These are phyloP conservation scores for Kodamaea fukazawae DNA, from an alignment of 805 yeast genomes.

Conservation along the genomic window DNA sequence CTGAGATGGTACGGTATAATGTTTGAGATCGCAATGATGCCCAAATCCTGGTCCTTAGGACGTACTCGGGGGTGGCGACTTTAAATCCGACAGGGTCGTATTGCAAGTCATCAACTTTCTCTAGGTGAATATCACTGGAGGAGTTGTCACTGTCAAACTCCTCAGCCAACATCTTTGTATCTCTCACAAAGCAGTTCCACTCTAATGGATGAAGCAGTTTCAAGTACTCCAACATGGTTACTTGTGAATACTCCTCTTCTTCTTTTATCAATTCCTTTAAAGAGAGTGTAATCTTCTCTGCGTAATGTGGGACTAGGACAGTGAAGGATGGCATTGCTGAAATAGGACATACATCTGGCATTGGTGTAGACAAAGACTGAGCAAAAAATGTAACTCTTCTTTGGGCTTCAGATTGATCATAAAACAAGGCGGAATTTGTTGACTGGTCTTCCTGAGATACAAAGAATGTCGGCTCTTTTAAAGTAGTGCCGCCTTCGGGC, in stretches of 20 bases:
- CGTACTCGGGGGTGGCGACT: conserved; percentile 47
- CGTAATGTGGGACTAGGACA: conserved; percentile 82
- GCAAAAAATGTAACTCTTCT: conserved; percentile 86
- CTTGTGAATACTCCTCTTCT: conserved; percentile 59
- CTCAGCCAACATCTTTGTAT: conserved; percentile 52
- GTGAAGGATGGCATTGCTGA: conserved; percentile 77
- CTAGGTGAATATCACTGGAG: conserved; percentile 13
- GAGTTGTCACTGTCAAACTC: conserved; percentile 33
- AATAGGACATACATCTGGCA: conserved; percentile 67
- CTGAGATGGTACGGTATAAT: conserved; percentile 45
- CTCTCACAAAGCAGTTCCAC: conserved; percentile 57
- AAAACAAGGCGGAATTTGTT: conserved; percentile 55
- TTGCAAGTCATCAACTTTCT: conserved; percentile 41
- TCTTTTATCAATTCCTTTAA: conserved; percentile 77
- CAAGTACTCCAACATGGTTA: conserved; percentile 53
- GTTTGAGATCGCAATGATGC: conserved; percentile 48
- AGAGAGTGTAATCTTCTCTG: conserved; percentile 75
- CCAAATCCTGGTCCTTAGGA: conserved; percentile 47
- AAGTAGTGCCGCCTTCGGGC: conserved; percentile 36
- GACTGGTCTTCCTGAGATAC: conserved; percentile 79
- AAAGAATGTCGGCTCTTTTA: conserved; percentile 75
- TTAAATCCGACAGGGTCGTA: conserved; percentile 48
- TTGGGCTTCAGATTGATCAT: conserved; percentile 70
- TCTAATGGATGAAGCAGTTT: conserved; percentile 55
- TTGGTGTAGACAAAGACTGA: conserved; percentile 82